Evolutionary conservation across 2,329 filamentous ascomycete genomes (phyloP).

Genomic region (Aulographum hederae): DNA sequence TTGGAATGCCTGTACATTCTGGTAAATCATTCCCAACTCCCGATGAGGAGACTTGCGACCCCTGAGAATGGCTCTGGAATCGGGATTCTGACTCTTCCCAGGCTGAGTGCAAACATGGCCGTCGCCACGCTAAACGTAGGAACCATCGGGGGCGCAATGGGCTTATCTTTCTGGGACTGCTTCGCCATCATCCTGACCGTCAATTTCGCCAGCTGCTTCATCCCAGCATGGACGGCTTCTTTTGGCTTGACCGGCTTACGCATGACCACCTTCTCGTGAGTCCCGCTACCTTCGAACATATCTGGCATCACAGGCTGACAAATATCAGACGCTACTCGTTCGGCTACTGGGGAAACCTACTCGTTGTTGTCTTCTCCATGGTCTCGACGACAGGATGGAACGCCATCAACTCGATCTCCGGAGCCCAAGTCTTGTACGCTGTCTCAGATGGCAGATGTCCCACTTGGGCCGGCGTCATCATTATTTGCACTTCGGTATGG

Average conservation of each 20-base stretch:
- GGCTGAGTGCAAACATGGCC: slow-evolving; percentile 20
- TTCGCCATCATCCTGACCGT: slow-evolving; percentile 18
- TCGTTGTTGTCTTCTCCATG: slow-evolving; percentile 19
- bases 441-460: slow-evolving; percentile 18
- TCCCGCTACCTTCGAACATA: background rate
- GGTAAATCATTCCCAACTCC: slow-evolving; percentile 6
- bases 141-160: slow-evolving; percentile 14
- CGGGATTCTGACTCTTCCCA: slow-evolving; percentile 7
- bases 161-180: slow-evolving; percentile 18
- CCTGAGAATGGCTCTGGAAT: too few relatives aligned
- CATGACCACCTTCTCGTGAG: slow-evolving; percentile 16
- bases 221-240: slow-evolving; percentile 11
- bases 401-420: slow-evolving; percentile 20
- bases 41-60: too few relatives aligned
- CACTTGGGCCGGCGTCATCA: slow-evolving; percentile 18
- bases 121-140: slow-evolving; percentile 17
- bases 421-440: slow-evolving; percentile 16
- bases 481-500: slow-evolving; percentile 19
- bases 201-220: slow-evolving; percentile 14
- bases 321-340: slow-evolving; percentile 17
- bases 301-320: too few relatives aligned
- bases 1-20: slow-evolving; percentile 13
- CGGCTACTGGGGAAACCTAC: slow-evolving; percentile 19
- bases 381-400: slow-evolving; percentile 20
- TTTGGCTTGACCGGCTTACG: slow-evolving; percentile 18